Evolutionary conservation across 306 rosid genomes (phyloP), one percentile per base, ranked within the genome.

Genomic region (Corylus americana): DNA sequence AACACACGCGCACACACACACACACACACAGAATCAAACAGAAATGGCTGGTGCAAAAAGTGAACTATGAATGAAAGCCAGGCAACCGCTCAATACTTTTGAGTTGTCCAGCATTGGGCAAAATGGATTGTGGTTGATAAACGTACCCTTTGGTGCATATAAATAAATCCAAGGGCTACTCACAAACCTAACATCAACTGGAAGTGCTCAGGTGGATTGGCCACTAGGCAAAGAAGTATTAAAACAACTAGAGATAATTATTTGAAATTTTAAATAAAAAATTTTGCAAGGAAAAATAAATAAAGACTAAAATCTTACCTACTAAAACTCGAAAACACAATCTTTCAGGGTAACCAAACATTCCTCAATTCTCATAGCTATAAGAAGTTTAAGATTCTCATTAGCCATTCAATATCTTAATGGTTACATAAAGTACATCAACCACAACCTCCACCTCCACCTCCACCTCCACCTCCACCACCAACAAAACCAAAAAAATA

Each of bases 321-420:
- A 66, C 17, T 17, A 17, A 8, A 7, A 37, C 49, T 7, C 16
- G 49, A 25, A 67, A 17, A 4, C 9, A 39, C 4, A 64, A 37
- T 16, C 3, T 11, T 8, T 35, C 27, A 17, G 20, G 25, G 71
- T 22, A 66, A 35, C 25, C 25, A 11, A 29, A 11, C 8, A 63
- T 42, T 17, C 71, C 71, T 67, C 49, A 67, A 47, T 37, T 67
- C 71, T 67, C 50, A 67, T 39, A 37, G 50, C 45, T 29, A 63
- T 7, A 63, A 63, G 10, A 39, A 66, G 48, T 47, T 8, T 17
- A 66, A 14, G 71, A 17, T 66, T 66, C 49, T 66, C 71, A 16
- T 39, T 66, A 39, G 71, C 25, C 71, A 16, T 39, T 39, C 47
- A 66, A 66, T 49, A 66, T 66, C 71, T 66, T 10, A 14, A 31